These are phyloP conservation scores for Citrullus colocynthis DNA, from an alignment of 306 rosid genomes.

Conservation along the genomic window DNA sequence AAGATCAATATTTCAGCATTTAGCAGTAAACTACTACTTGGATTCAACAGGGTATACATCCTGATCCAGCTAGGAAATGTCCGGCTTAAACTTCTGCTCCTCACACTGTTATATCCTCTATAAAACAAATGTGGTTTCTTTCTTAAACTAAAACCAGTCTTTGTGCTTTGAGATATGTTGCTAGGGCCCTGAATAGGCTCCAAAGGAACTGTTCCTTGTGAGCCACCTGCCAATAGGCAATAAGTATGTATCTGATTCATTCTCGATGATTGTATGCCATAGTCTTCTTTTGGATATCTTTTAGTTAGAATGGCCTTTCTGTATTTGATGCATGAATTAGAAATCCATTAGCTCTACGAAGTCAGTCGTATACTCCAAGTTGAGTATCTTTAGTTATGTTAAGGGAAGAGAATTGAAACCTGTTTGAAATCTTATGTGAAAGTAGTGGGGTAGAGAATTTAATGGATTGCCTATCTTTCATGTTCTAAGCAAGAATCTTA, in stretches of 20 bases:
- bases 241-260: neutral
- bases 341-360: neutral
- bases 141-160: neutral
- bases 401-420: neutral
- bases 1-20: neutral
- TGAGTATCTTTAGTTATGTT: neutral
- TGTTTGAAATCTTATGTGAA: neutral
- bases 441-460: neutral
- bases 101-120: neutral
- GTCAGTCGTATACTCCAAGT: neutral
- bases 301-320: neutral
- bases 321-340: neutral
- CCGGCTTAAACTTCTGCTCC: neutral
- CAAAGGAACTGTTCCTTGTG: neutral
- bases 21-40: neutral
- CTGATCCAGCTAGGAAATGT: neutral
- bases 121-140: neutral
- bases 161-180: neutral
- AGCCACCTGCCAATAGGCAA: neutral
- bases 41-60: neutral
- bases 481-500: neutral
- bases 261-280: neutral
- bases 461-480: neutral
- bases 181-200: neutral
- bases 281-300: neutral